Evolutionary conservation across 352 stramenopile species (phyloP).

Genomic region (Globisporangium ultimum): DNA sequence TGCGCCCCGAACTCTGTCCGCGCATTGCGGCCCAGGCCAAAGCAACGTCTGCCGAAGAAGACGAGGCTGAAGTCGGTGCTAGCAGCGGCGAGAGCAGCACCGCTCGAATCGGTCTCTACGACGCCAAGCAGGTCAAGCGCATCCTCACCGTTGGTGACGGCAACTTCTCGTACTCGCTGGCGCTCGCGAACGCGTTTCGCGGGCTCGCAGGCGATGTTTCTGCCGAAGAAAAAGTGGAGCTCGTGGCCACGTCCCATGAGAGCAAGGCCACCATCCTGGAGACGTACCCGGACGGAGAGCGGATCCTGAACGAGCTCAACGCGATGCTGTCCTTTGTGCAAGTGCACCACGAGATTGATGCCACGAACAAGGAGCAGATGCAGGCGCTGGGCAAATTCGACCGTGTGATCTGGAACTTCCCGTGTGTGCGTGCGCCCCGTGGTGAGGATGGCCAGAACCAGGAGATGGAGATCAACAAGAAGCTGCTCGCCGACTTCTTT

Average conservation of each 20-base stretch:
- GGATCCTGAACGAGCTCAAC: slow-evolving; percentile 76
- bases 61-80: slow-evolving; percentile 2
- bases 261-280: slow-evolving; percentile 73
- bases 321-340: slow-evolving; percentile 42
- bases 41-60: neutral
- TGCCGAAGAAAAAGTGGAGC: slow-evolving; percentile 19
- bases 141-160: slow-evolving; percentile 94
- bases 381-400: slow-evolving; percentile 77
- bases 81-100: slow-evolving; percentile 9
- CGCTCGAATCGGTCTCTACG: slow-evolving; percentile 51
- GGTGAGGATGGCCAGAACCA: slow-evolving; percentile 96
- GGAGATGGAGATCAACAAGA: slow-evolving; percentile 95
- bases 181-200: slow-evolving; percentile 67
- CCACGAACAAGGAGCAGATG: slow-evolving; percentile 80
- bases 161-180: slow-evolving; percentile 95
- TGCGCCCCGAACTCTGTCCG: slow-evolving; percentile 73
- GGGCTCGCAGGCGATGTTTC: neutral
- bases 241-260: slow-evolving; percentile 94
- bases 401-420: slow-evolving; percentile 96
- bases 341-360: slow-evolving; percentile 90
- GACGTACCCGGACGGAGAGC: slow-evolving; percentile 89
- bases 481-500: slow-evolving; percentile 91
- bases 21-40: slow-evolving; percentile 26
- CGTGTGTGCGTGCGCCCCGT: slow-evolving; percentile 85
- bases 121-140: slow-evolving; percentile 33